Percentiles rank a stretch among this genome's conserved stretches.
phyloP scores from a whole-genome alignment of 768 basidiomycete genomes.

The Cystoderma amianthinum region DNA sequence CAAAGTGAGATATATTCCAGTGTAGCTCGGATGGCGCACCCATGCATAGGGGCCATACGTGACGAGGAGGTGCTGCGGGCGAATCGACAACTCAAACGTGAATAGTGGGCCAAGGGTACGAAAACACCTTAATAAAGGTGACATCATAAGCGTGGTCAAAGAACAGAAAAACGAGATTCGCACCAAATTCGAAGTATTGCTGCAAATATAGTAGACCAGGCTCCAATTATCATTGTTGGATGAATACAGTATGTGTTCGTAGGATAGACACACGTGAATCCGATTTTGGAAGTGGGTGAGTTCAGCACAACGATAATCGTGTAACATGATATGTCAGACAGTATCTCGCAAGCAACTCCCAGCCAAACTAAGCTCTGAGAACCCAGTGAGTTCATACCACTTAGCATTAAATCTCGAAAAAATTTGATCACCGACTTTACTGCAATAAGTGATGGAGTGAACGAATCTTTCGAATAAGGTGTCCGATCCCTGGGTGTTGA shows the following conservation, averaged over 20 bases:
- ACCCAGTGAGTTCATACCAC: conserved; percentile 1
- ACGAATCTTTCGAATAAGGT: conserved; percentile 28
- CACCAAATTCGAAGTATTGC: conserved; percentile 24
- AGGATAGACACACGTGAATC: background rate
- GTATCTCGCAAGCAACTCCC: conserved; percentile 13
- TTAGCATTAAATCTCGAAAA: conserved; percentile 1
- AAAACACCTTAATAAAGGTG: conserved; percentile 24
- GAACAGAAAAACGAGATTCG: conserved; percentile 2
- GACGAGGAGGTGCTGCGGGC: conserved; percentile 30
- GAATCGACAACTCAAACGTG: conserved; percentile 36
- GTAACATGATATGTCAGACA: conserved; percentile 3
- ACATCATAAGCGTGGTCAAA: no score
- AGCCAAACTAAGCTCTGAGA: conserved; percentile 21
- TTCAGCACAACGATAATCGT: background rate
- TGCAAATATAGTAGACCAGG: conserved; percentile 15
- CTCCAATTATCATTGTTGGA: conserved; percentile 16
- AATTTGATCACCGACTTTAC: conserved; percentile 21
- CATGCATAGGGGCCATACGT: conserved; percentile 36
- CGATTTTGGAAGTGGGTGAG: background rate
- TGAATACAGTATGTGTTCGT: conserved; percentile 10
- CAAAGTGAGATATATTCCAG: conserved; percentile 29
- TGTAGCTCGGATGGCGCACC: conserved; percentile 38
- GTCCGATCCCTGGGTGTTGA: conserved; percentile 16
- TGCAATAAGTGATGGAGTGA: conserved; percentile 27
- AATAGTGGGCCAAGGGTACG: conserved; percentile 31